phyloP scores from a whole-genome alignment of 140 eudicot species.

The Bidens hawaiensis region DNA sequence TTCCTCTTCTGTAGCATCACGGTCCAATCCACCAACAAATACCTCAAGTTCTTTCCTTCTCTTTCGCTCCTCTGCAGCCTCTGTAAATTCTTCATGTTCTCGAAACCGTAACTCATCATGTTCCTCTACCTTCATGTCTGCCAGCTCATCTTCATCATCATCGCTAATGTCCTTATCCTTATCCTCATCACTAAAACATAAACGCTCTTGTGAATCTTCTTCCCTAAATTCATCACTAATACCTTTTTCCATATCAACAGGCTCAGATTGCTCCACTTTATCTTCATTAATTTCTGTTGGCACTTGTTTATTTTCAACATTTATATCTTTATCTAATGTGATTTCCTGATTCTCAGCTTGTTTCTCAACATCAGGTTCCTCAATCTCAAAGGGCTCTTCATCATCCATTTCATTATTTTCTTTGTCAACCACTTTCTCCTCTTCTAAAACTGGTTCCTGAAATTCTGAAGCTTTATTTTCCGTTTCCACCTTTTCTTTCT shows the following conservation, averaged over 20 bases:
- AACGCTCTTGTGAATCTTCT: constrained; percentile 37
- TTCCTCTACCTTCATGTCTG: constrained; percentile 23
- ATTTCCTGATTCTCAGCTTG: constrained; percentile 8
- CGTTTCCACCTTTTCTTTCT: constrained; percentile 15
- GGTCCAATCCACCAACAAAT: constrained; percentile 82
- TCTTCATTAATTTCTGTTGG: constrained; percentile 20
- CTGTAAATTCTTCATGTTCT: constrained; percentile 48
- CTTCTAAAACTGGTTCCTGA: not conserved
- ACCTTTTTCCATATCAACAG: constrained; percentile 30
- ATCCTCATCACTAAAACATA: constrained; percentile 38
- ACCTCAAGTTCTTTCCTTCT: constrained; percentile 64
- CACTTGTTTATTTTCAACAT: constrained; percentile 13
- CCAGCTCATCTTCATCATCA: constrained; percentile 40
- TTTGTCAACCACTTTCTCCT: constrained; percentile 21
- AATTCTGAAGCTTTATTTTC: constrained; percentile 2
- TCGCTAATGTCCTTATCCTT: constrained; percentile 39
- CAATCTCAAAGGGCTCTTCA: constrained; percentile 19
- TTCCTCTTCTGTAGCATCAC: constrained; percentile 64
- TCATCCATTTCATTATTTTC: constrained; percentile 8
- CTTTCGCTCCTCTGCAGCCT: constrained; percentile 58
- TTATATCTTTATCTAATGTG: constrained; percentile 18
- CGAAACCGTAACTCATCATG: constrained; percentile 30
- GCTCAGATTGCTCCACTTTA: constrained; percentile 23
- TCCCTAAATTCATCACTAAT: constrained; percentile 20
- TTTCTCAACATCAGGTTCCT: constrained; percentile 18